Base-by-base conservation (phyloP, 441 rosid species). In the Syzygium syzygioides region DNA sequence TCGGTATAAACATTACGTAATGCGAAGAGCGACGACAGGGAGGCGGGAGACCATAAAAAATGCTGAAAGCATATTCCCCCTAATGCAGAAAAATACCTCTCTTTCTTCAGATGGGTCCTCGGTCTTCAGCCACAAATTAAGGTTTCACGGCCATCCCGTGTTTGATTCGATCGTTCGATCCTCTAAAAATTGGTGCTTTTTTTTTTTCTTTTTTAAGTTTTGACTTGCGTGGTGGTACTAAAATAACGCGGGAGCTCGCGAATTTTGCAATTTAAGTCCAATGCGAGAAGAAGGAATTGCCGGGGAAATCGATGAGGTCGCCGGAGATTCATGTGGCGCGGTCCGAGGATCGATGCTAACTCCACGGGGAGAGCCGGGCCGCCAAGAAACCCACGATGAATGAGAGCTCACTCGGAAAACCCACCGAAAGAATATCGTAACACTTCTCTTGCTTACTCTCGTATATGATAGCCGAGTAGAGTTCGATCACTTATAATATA, bases 351-450 rank as follows among this genome's bases (percentile, higher is more conserved):
- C 11, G 48, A 18, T 34, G 10, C 25, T 34, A 3, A 32, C 28
- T 71, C 0, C 80, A 37, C 9, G 0, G 4, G 28, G 9, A 6
- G 14, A 26, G 14, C 7, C 3, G 17, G 3, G 6, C 3, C 3
- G 15, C 7, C 64, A 12, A 59, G 62, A 12, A 60, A 60, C 5
- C 26, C 32, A 13, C 9, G 3, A 2, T 23, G 9, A 20, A 23
- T 20, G 26, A 76, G 8, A 76, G 23, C 28, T 12, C n/a, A 0
- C 48, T 20, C 1, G 1, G 13, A 19, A 68, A 6, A 10, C 4
- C 41, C 17, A 6, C 5, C 2, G 25, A 23, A 76, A 11, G 1
- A 14, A 23, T 41, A 23, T 23, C 52, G 1, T 1, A 2, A 13
- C 10, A 6, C 18, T 23, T 20, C 9, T 37, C 52, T 3, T 13